Conservation (phyloP, 2,329 filamentous ascomycete genomes). For the Waltergamsia citrina region DNA sequence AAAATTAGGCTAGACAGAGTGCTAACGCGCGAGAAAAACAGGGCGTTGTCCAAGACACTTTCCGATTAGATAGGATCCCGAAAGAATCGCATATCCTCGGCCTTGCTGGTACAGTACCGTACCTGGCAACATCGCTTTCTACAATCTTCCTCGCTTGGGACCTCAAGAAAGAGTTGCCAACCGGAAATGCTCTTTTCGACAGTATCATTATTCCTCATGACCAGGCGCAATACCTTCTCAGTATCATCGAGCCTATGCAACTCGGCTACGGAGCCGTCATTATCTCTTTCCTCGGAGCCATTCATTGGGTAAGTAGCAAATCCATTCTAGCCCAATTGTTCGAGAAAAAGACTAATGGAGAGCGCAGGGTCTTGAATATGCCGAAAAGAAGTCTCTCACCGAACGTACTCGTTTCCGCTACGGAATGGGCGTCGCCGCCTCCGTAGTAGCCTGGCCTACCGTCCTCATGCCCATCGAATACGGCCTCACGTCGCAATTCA, state of each 20-base stretch:
- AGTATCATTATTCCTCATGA: slow-evolving; percentile 56
- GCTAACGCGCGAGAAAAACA: slow-evolving; percentile 22
- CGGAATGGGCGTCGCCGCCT: slow-evolving; percentile 69
- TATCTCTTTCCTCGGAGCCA: slow-evolving; percentile 85
- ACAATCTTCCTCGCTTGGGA: slow-evolving; percentile 79
- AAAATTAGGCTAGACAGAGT: neutral
- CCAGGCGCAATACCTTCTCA: slow-evolving; percentile 61
- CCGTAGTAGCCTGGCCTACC: slow-evolving; percentile 82
- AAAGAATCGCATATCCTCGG: slow-evolving; percentile 59
- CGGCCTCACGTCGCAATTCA: slow-evolving; percentile 77
- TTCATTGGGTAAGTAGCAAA: slow-evolving; percentile 63
- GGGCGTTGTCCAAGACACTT: slow-evolving; percentile 59
- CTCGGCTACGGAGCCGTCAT: slow-evolving; percentile 88
- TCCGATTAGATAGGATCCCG: slow-evolving; percentile 55
- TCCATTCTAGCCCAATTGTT: neutral
- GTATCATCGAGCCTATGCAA: slow-evolving; percentile 76
- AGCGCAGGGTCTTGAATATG: slow-evolving; percentile 69
- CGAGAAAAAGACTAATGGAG: slow-evolving; percentile 1
- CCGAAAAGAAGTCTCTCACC: slow-evolving; percentile 50
- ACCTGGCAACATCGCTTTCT: slow-evolving; percentile 72
- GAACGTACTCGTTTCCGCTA: slow-evolving; percentile 70
- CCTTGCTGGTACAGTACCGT: slow-evolving; percentile 73
- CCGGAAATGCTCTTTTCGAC: slow-evolving; percentile 45
- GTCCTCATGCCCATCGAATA: slow-evolving; percentile 76
- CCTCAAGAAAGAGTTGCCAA: slow-evolving; percentile 57